Conservation (phyloP, 768 basidiomycete species). For the Trametopsis cervina region DNA sequence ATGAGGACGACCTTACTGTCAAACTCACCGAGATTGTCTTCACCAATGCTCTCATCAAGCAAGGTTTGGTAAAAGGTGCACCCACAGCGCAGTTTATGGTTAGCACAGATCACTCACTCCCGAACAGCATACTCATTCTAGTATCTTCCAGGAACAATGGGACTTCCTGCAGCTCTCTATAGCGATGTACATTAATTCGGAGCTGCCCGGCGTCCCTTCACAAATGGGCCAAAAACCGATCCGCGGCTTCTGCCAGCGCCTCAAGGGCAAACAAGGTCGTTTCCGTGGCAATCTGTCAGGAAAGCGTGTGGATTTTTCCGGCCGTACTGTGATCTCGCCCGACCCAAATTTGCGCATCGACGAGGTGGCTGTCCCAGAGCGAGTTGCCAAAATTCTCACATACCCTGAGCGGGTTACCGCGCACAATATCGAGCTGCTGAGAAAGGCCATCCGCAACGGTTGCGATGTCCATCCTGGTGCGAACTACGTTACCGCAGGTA, state of each 20-base stretch:
- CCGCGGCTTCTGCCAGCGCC: slow-evolving; percentile 93
- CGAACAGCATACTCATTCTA: slow-evolving; percentile 1
- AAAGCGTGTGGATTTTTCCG: slow-evolving; percentile 98
- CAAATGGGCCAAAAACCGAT: slow-evolving; percentile 90
- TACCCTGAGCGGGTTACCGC: slow-evolving; percentile 93
- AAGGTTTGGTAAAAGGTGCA: slow-evolving; percentile 81
- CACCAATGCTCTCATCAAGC: slow-evolving; percentile 87
- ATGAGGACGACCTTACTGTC: slow-evolving; percentile 96
- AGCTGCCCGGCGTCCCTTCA: slow-evolving; percentile 86
- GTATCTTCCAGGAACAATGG: slow-evolving; percentile 82
- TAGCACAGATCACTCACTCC: slow-evolving; percentile 6
- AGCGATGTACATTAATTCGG: slow-evolving; percentile 98
- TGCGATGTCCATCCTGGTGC: slow-evolving; percentile 91
- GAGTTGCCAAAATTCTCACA: slow-evolving; percentile 90
- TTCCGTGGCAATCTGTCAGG: slow-evolving; percentile 98
- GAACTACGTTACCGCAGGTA: slow-evolving; percentile 82
- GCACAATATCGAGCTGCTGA: slow-evolving; percentile 78
- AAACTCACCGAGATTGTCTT: slow-evolving; percentile 97
- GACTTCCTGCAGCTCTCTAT: slow-evolving; percentile 92
- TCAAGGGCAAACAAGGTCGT: slow-evolving; percentile 98
- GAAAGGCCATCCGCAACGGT: slow-evolving; percentile 79
- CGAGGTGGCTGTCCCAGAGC: slow-evolving; percentile 95
- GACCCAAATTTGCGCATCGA: slow-evolving; percentile 99
- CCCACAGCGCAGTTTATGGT: slow-evolving; percentile 90
- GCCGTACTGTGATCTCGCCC: slow-evolving; percentile 96